phyloP scores from a whole-genome alignment of 2,329 filamentous ascomycete species.

The Apiospora rasikravindrae region DNA sequence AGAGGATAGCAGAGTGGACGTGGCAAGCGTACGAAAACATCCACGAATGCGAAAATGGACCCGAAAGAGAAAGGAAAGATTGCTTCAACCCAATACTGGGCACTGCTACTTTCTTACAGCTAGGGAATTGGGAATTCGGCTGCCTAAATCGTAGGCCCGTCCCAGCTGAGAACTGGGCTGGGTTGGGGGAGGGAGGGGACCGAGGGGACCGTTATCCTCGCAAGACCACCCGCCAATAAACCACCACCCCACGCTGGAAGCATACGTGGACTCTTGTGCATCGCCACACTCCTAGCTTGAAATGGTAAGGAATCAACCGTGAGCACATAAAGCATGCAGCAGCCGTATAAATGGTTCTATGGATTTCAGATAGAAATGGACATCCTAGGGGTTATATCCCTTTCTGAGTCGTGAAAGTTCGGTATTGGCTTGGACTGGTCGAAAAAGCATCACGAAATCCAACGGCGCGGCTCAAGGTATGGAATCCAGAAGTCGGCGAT shows the following conservation, averaged over 20 bases:
- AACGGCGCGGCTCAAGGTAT: neutral
- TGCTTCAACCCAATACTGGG: neutral
- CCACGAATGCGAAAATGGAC: slow-evolving; percentile 7
- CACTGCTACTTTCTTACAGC: neutral
- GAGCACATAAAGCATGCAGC: neutral
- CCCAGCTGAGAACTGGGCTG: neutral
- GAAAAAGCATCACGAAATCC: neutral
- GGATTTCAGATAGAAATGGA: neutral
- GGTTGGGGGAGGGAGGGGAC: neutral
- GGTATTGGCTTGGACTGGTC: neutral
- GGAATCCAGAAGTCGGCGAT: neutral
- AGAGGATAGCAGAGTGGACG: neutral
- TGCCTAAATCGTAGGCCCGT: neutral
- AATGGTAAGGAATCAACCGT: neutral
- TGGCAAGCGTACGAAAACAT: slow-evolving; percentile 13
- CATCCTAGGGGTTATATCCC: neutral
- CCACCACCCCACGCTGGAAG: neutral
- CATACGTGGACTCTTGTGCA: slow-evolving; percentile 16
- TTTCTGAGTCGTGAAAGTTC: neutral
- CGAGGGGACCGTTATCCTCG: neutral
- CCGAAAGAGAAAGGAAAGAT: neutral
- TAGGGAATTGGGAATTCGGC: neutral
- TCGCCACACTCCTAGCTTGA: slow-evolving; percentile 13
- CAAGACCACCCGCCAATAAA: neutral
- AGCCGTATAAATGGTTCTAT: neutral